Evolutionary conservation across 1,284 basidiomycete species (phyloP).

Genomic region (Binderoboletus segoi): DNA sequence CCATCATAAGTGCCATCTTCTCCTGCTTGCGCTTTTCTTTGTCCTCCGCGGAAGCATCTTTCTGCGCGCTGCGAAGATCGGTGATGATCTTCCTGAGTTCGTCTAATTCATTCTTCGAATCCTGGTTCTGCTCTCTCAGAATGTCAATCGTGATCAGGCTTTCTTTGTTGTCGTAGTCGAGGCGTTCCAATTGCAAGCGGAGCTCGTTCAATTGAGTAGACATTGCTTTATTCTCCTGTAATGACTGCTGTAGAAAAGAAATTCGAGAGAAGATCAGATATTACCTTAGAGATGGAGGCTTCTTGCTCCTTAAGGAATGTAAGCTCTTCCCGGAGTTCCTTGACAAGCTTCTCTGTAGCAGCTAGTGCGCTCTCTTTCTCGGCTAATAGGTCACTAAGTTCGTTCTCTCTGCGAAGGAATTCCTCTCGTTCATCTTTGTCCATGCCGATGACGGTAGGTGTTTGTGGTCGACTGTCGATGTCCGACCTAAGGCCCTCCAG

Average conservation of each 20-base stretch:
- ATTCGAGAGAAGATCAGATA: slow-evolving; percentile 15
- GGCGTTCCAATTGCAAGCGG: slow-evolving; percentile 86
- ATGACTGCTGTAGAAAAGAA: slow-evolving; percentile 6
- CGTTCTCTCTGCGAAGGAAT: slow-evolving; percentile 95
- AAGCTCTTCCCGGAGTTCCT: slow-evolving; percentile 86
- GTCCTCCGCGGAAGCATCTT: slow-evolving; percentile 87
- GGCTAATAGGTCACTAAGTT: slow-evolving; percentile 90
- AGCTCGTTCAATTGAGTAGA: slow-evolving; percentile 91
- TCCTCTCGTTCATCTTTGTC: slow-evolving; percentile 98
- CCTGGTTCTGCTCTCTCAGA: slow-evolving; percentile 92
- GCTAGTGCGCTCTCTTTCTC: slow-evolving; percentile 86
- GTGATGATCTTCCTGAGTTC: slow-evolving; percentile 84
- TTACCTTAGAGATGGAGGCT: slow-evolving; percentile 69
- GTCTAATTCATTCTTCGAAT: slow-evolving; percentile 87
- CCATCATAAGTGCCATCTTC: slow-evolving; percentile 99
- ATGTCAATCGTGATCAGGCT: slow-evolving; percentile 94
- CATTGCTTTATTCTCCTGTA: slow-evolving; percentile 89
- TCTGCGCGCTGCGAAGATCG: slow-evolving; percentile 80
- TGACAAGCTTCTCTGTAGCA: slow-evolving; percentile 77
- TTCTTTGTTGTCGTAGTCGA: slow-evolving; percentile 97
- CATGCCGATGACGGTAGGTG: slow-evolving; percentile 81
- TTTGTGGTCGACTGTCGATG: slow-evolving; percentile 80
- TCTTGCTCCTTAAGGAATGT: slow-evolving; percentile 93
- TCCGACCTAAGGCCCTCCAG: slow-evolving; percentile 72
- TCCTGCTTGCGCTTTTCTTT: slow-evolving; percentile 99